These are phyloP conservation scores for Buddleja alternifolia DNA, from an alignment of 257 asterid genomes.

Conservation along the genomic window DNA sequence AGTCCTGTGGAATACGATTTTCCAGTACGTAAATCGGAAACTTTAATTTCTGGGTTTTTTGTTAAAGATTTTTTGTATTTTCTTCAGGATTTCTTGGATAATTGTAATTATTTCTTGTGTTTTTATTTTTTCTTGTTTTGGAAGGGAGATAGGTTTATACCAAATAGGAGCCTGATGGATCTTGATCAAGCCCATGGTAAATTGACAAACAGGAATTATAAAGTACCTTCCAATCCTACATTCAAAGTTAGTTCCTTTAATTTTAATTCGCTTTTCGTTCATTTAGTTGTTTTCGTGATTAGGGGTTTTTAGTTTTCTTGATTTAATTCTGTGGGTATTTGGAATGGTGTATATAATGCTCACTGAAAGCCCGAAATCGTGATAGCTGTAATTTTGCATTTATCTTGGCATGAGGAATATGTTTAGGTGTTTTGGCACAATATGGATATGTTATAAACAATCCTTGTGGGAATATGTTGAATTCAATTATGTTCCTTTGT, in stretches of 20 bases:
- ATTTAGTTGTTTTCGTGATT: not conserved
- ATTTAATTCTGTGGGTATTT: slow-evolving; percentile 7
- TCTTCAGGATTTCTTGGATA: not conserved
- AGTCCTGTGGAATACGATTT: slow-evolving; percentile 65
- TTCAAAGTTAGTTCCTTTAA: slow-evolving; percentile 42
- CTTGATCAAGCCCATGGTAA: slow-evolving; percentile 70
- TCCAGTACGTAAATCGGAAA: slow-evolving; percentile 45
- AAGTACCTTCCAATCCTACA: slow-evolving; percentile 29
- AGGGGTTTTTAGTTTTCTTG: slow-evolving; percentile 23
- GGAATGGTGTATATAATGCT: not conserved
- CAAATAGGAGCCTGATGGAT: slow-evolving; percentile 88
- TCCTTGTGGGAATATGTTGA: not conserved
- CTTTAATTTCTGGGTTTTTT: slow-evolving; percentile 8
- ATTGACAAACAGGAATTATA: slow-evolving; percentile 47
- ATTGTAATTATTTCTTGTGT: not conserved
- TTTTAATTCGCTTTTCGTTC: not conserved
- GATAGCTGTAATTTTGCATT: not conserved
- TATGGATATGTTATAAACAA: not conserved
- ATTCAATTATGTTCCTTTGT: not conserved
- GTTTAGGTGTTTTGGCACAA: not conserved
- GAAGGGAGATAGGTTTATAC: slow-evolving; percentile 92
- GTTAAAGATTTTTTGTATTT: not conserved
- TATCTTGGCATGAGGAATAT: slow-evolving; percentile 3
- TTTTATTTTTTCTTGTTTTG: slow-evolving; percentile 7
- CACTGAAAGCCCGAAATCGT: not conserved